Conservation (phyloP, 1,284 basidiomycete species). For the Takashimella koratensis region DNA sequence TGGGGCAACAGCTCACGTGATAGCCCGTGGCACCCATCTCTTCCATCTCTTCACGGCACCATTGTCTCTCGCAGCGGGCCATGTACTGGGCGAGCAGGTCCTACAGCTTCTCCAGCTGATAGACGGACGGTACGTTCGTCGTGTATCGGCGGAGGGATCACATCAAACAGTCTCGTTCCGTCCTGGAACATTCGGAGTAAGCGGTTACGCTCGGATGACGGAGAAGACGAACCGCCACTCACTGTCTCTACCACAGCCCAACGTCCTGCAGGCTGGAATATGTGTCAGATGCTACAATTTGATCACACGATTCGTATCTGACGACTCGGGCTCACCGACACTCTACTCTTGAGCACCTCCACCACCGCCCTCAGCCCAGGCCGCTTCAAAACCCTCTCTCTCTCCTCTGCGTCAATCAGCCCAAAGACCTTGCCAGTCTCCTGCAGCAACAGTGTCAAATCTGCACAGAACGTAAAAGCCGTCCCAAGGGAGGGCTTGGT, state of each 20-base stretch:
- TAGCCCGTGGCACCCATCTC: neutral
- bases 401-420: constrained; percentile 38
- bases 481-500: constrained; percentile 42
- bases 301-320: neutral
- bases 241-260: constrained; percentile 48
- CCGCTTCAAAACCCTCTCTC: constrained; percentile 24
- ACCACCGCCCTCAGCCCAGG: constrained; percentile 38
- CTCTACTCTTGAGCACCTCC: constrained; percentile 44
- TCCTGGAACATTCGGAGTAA: constrained; percentile 23
- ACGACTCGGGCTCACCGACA: constrained; percentile 29
- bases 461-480: constrained; percentile 35
- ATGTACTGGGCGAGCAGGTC: constrained; percentile 22
- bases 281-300: neutral
- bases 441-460: constrained; percentile 42
- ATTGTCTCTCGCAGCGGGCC: constrained; percentile 34
- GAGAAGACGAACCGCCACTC: constrained; percentile 11
- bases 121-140: constrained; percentile 28
- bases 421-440: constrained; percentile 43
- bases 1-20: neutral
- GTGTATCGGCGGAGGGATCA: constrained; percentile 29
- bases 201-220: too few relatives aligned
- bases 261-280: constrained; percentile 31
- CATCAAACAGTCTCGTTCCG: constrained; percentile 32
- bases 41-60: constrained; percentile 15
- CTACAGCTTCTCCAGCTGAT: constrained; percentile 28